phyloP scores from a whole-genome alignment of 2,329 filamentous ascomycete genomes.

The Tolypocladium inflatum region DNA sequence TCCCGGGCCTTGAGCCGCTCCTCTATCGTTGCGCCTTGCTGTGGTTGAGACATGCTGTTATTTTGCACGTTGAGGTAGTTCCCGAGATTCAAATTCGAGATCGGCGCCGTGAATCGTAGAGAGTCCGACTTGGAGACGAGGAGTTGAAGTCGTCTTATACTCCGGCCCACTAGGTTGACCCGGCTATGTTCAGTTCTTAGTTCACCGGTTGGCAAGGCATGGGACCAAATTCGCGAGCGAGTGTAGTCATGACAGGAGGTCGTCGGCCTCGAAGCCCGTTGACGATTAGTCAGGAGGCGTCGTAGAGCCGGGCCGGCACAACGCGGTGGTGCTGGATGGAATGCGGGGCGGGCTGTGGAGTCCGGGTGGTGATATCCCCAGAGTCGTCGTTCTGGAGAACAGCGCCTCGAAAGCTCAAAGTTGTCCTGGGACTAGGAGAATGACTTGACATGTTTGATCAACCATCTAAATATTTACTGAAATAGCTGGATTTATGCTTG shows the following conservation, averaged over 20 bases:
- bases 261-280: background rate
- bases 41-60: slow-evolving; percentile 5
- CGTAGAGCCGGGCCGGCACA: background rate
- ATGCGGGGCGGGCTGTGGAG: background rate
- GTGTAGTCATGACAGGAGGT: background rate
- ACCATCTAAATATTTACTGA: no score
- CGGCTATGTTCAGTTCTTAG: background rate
- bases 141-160: background rate
- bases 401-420: background rate
- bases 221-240: background rate
- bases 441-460: no score
- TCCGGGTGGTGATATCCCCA: background rate
- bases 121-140: background rate
- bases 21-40: slow-evolving; percentile 10
- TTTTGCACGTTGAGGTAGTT: background rate
- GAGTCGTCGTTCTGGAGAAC: background rate
- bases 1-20: slow-evolving; percentile 32
- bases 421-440: no score
- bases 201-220: background rate
- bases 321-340: background rate
- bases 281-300: background rate
- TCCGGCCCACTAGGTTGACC: background rate
- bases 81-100: background rate
- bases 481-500: background rate
- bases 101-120: background rate